These are phyloP conservation scores for Ascochyta pisi DNA, from an alignment of 2,329 filamentous ascomycete genomes.

Conservation along the genomic window DNA sequence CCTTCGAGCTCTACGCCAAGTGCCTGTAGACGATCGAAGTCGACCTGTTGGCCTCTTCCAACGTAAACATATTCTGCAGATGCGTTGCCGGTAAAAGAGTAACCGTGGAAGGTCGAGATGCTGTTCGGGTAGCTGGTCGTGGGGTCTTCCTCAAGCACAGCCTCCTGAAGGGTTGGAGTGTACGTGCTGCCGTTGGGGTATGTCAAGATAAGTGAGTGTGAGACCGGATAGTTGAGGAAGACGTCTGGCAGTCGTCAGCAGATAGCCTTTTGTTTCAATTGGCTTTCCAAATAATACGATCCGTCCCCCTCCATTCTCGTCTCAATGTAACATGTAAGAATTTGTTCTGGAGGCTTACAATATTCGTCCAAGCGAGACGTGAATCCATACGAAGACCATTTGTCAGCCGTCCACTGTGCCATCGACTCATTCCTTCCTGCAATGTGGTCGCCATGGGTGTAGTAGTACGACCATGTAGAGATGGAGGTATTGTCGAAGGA, in stretches of 20 bases:
- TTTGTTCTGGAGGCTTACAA: slow-evolving; percentile 23
- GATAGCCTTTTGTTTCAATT: background rate
- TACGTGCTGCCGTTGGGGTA: slow-evolving; percentile 46
- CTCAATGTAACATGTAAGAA: background rate
- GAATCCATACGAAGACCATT: slow-evolving; percentile 46
- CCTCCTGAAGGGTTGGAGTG: slow-evolving; percentile 41
- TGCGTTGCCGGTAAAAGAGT: slow-evolving; percentile 55
- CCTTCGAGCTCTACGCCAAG: slow-evolving; percentile 55
- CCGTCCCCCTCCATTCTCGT: background rate
- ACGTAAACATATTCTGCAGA: slow-evolving; percentile 58
- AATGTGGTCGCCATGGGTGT: slow-evolving; percentile 47
- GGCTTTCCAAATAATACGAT: background rate
- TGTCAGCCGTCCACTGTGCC: slow-evolving; percentile 51
- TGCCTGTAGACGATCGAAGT: slow-evolving; percentile 53
- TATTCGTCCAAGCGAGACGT: slow-evolving; percentile 48
- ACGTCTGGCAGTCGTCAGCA: slow-evolving; percentile 31
- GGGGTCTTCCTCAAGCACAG: slow-evolving; percentile 42
- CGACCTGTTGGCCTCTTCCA: slow-evolving; percentile 51
- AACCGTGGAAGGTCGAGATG: slow-evolving; percentile 57
- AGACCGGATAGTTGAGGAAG: slow-evolving; percentile 49
- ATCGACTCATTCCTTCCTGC: slow-evolving; percentile 47
- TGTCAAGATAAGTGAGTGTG: slow-evolving; percentile 42
- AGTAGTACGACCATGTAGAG: slow-evolving; percentile 48
- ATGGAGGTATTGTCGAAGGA: slow-evolving; percentile 53
- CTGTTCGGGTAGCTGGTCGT: slow-evolving; percentile 49